Base-by-base conservation (phyloP, 495 filamentous ascomycete genomes). In the Glonium stellatum region DNA sequence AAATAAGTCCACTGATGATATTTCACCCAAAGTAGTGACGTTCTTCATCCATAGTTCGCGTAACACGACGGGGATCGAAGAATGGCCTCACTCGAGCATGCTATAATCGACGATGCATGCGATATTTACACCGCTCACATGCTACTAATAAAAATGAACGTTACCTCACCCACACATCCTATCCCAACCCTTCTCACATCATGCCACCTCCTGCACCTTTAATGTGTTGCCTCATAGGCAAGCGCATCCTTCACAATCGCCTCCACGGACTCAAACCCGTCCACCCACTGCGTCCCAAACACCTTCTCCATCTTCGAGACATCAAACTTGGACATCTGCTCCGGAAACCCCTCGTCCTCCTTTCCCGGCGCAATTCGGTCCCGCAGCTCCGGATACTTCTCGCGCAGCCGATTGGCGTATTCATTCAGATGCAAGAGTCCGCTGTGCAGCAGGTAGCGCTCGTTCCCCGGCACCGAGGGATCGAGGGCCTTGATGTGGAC, bases 201-300 rank as follows among this genome's bases (percentile, higher is more conserved):
- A n/a, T n/a, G n/a, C n/a, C n/a, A n/a, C n/a, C n/a, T n/a, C n/a
- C n/a, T n/a, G n/a, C n/a, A n/a, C n/a, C n/a, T n/a, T 6, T 31
- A 31, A 6, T 31, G 27, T 31, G 6, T 6, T 3, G 27, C 27
- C 27, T 31, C 27, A 6, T 31, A 31, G 6, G 27, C 27, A 31
- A 31, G 27, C 27, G 18, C 1, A n/a, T 48, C 44, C 18, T 48
- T 48, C 8, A 48, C 44, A 18, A 48, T n/a, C 6, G 18, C 44
- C 44, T 19, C 44, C 18, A 48, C 44, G 11, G 44, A 48, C 11
- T 48, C 54, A n/a, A 56, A 15, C 31, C 34, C 31, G 41, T 56
- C 54, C 54, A 56, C 6, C 11, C 34, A 18, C n/a, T n/a, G n/a
- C n/a, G 31, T 56, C 10, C 54, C 54, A 44, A 56, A 56, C 1